Percentiles rank a stretch among this genome's conserved stretches.
phyloP scores from a whole-genome alignment of 306 rosid species.

The Cicer arietinum region DNA sequence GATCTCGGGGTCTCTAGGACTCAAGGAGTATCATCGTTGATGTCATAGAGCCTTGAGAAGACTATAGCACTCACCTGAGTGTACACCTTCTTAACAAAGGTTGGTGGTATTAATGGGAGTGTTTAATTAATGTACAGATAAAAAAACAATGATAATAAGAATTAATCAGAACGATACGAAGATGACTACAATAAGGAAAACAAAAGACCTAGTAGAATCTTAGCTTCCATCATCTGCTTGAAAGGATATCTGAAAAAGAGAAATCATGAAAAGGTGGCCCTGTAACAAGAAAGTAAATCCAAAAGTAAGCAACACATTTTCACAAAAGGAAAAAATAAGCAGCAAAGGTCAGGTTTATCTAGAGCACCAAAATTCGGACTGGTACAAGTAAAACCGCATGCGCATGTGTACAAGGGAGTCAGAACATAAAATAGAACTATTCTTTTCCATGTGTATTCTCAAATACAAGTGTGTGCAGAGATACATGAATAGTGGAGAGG shows the following conservation, averaged over 20 bases:
- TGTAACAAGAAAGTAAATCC: conserved; percentile 50
- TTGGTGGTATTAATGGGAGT: conserved; percentile 1
- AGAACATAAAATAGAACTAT: conserved; percentile 26
- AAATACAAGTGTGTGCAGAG: neutral
- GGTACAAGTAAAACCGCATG: conserved; percentile 31
- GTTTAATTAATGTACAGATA: neutral
- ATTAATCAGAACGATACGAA: neutral
- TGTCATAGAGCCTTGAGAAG: neutral
- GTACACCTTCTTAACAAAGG: neutral
- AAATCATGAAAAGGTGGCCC: conserved; percentile 94
- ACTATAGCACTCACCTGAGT: neutral
- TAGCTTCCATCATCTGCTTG: conserved; percentile 54
- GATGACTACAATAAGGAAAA: neutral
- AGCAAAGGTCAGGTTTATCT: conserved; percentile 3
- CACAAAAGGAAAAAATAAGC: neutral
- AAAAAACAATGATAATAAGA: conserved; percentile 8
- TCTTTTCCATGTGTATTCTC: neutral
- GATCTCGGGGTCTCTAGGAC: neutral
- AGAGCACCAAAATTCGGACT: conserved; percentile 22
- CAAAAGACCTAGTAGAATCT: conserved; percentile 7
- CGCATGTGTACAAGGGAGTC: neutral
- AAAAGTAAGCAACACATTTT: conserved; percentile 23
- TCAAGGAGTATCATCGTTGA: neutral
- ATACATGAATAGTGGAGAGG: conserved; percentile 18
- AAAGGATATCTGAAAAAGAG: conserved; percentile 79